A percentile compares a stretch with the other conserved stretches of the same genome.
These are phyloP conservation scores for Heliamphora exappendiculata DNA, from an alignment of 148 eudicot genomes.

Conservation along the genomic window DNA sequence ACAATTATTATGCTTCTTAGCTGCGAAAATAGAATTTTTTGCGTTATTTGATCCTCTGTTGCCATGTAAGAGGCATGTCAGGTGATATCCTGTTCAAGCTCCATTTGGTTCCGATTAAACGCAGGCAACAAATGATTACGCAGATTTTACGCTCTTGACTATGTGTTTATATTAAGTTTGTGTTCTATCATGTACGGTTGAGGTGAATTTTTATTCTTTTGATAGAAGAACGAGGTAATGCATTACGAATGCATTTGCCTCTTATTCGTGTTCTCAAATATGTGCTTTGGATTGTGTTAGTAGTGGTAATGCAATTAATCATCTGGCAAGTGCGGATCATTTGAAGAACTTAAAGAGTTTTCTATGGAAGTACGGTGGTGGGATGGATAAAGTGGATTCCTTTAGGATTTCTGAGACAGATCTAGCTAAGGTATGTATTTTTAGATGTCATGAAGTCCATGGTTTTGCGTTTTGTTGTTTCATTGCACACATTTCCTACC, in stretches of 20 bases:
- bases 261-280: not conserved
- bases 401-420: constrained; percentile 53
- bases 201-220: not conserved
- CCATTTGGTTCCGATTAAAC: not conserved
- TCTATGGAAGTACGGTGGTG: constrained; percentile 81
- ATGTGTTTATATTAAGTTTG: not conserved
- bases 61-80: not conserved
- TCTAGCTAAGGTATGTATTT: constrained; percentile 50
- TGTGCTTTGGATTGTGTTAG: constrained; percentile 10
- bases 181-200: not conserved
- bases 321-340: constrained; percentile 71
- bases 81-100: not conserved
- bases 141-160: not conserved
- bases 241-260: not conserved
- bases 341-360: constrained; percentile 75
- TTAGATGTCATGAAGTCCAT: not conserved
- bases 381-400: constrained; percentile 54
- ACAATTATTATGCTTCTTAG: not conserved
- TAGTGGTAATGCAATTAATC: constrained; percentile 70
- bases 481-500: not conserved
- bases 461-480: not conserved
- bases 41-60: not conserved
- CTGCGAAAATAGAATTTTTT: too few relatives aligned
- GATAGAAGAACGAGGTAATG: not conserved
- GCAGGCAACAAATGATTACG: too few relatives aligned